Conservation (phyloP, 108 stramenopile species). For the Skeletonema costatum region DNA sequence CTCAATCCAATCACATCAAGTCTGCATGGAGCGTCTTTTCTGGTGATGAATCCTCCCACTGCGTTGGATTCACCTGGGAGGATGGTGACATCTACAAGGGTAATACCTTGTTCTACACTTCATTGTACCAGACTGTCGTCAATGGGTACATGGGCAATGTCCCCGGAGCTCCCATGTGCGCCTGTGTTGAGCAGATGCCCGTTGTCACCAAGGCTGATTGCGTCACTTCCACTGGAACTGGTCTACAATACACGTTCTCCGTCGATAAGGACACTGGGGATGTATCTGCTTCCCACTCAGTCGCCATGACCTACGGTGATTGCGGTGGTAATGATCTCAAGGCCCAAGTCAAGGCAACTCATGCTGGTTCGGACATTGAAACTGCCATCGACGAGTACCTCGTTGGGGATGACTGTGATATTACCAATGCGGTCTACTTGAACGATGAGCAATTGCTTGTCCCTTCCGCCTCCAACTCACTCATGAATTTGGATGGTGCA, state of each 20-base stretch:
- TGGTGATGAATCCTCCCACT: slow-evolving; percentile 21
- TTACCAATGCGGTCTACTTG: slow-evolving; percentile 14
- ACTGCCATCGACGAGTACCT: slow-evolving; percentile 22
- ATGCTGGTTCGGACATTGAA: neutral
- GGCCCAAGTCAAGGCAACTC: slow-evolving; percentile 11
- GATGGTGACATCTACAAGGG: slow-evolving; percentile 24
- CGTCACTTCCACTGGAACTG: neutral
- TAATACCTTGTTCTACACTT: slow-evolving; percentile 30
- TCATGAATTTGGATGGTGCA: slow-evolving; percentile 6
- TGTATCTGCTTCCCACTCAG: slow-evolving; percentile 18
- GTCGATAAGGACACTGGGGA: slow-evolving; percentile 10
- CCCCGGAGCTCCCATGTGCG: slow-evolving; percentile 53
- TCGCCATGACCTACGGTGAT: slow-evolving; percentile 5
- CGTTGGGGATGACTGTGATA: slow-evolving; percentile 19
- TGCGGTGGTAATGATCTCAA: slow-evolving; percentile 15
- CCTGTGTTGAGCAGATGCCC: slow-evolving; percentile 48
- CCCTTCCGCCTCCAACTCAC: neutral
- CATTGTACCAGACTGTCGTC: slow-evolving; percentile 21
- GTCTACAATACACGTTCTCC: slow-evolving; percentile 9
- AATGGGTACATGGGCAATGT: slow-evolving; percentile 39
- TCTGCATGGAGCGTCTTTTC: slow-evolving; percentile 31
- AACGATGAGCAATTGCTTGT: slow-evolving; percentile 26
- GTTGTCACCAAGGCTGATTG: slow-evolving; percentile 17
- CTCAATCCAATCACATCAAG: slow-evolving; percentile 35
- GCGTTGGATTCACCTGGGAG: slow-evolving; percentile 38